These are phyloP conservation scores for Diversispora eburnea DNA, from an alignment of 192 early-diverging fungal species.

Conservation along the genomic window DNA sequence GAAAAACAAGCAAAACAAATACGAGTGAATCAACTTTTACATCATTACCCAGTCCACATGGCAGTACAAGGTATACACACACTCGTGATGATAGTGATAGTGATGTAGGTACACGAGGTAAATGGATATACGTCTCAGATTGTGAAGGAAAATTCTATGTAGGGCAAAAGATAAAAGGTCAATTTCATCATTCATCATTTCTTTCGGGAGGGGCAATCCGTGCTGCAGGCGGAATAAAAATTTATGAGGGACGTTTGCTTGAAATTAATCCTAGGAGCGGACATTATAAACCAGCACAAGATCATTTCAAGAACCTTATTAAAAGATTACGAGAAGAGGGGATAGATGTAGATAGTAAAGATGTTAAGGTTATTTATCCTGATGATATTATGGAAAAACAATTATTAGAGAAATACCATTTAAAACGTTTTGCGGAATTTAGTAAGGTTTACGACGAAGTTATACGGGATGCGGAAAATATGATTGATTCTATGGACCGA, in stretches of 20 bases:
- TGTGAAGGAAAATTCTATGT: constrained; percentile 35
- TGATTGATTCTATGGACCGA: too few species aligned
- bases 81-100: constrained; percentile 4
- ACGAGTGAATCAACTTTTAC: background rate
- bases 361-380: constrained; percentile 7
- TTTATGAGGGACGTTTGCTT: constrained; percentile 33
- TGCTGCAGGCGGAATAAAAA: constrained; percentile 40
- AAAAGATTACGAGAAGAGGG: constrained; percentile 12
- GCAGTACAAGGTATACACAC: background rate
- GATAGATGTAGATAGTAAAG: constrained; percentile 31
- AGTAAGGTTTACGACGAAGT: background rate
- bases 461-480: background rate
- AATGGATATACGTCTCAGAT: constrained; percentile 45
- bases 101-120: background rate
- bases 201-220: constrained; percentile 38
- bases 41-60: background rate
- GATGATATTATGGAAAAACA: background rate
- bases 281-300: constrained; percentile 40
- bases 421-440: background rate
- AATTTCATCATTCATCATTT: constrained; percentile 47
- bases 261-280: constrained; percentile 46
- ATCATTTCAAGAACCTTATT: constrained; percentile 38
- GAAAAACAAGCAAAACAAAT: background rate
- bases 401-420: background rate
- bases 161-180: constrained; percentile 38